Conservation (phyloP, 495 filamentous ascomycete genomes). For the Amorphotheca resinae region DNA sequence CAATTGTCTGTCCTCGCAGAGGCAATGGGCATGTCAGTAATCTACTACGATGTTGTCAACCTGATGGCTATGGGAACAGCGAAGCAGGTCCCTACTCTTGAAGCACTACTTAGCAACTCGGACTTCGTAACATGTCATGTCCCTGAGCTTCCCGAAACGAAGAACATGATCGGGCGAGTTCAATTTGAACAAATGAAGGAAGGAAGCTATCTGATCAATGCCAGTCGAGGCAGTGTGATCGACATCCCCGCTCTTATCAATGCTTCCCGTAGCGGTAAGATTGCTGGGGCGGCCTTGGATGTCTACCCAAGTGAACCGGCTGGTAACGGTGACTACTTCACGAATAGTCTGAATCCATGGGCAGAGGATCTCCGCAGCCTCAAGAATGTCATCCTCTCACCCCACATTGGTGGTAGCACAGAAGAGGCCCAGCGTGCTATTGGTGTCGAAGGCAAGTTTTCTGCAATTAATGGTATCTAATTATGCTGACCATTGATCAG, state of each 20-base stretch:
- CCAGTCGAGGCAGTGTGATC: conserved; percentile 83
- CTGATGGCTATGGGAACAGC: conserved; percentile 87
- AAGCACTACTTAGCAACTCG: conserved; percentile 59
- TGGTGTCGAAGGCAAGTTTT: conserved; percentile 57
- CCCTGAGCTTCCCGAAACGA: conserved; percentile 83
- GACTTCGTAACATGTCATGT: conserved; percentile 95
- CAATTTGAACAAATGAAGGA: conserved; percentile 83
- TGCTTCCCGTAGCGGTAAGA: conserved; percentile 74
- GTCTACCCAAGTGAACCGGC: conserved; percentile 92
- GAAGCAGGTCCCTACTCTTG: conserved; percentile 65
- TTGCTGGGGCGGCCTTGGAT: conserved; percentile 90
- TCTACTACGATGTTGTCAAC: conserved; percentile 88
- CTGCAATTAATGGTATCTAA: background rate
- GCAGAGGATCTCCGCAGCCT: conserved; percentile 72
- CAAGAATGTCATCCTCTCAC: conserved; percentile 88
- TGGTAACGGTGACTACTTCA: conserved; percentile 93
- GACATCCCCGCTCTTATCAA: conserved; percentile 89
- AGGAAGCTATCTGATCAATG: conserved; percentile 91
- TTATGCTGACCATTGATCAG: conserved; percentile 25
- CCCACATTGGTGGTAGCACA: conserved; percentile 94
- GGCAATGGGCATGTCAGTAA: conserved; percentile 92
- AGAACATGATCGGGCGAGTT: conserved; percentile 66
- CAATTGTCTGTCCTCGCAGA: conserved; percentile 94
- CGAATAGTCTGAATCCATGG: conserved; percentile 71
- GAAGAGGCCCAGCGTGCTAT: conserved; percentile 97